Evolutionary conservation across 352 stramenopile species (phyloP), one percentile per base, ranked within the genome.

Genomic region (Globisporangium nunn): DNA sequence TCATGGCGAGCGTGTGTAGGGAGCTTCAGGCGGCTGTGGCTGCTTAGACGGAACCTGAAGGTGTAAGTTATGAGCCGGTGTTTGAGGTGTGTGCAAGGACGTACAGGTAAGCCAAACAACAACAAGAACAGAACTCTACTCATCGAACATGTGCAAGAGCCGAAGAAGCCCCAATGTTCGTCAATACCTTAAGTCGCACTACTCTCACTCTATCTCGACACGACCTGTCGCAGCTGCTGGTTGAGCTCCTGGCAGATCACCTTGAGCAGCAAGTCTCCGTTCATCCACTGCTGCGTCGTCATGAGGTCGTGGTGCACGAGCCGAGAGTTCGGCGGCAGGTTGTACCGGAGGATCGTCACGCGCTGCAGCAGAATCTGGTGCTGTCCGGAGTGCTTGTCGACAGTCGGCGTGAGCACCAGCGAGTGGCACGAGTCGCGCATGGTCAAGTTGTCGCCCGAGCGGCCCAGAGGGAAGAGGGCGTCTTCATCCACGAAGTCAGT

Each of bases 231-330:
- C 15, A 56, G 61, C 29, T 50, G 52, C 58, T 72, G 54, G n/a
- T 77, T 64, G 6, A 85, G 65, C 28, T 78, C 61, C 28, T 74
- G 61, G 63, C 72, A 82, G 14, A 82, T 52, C 23, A 85, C 72
- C 55, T 78, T 70, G 63, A 82, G 81, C 52, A 78, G 64, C 51
- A 86, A 50, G 61, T 86, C 75, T 41, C 75, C 75, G 50, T 86
- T 86, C 56, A 81, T 56, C 64, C 74, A 79, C n/a, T 75, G 62
- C 37, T 74, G 45, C 40, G 71, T 70, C 18, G 71, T 75, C 40
- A 71, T 63, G 52, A 86, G 61, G 58, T 86, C 75, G 49, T 68
- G 59, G 54, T 83, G 73, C 56, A 86, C 44, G 14, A 61, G 58
- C 1, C 61, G 59, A 29, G 75, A 75, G 51, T 69, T 75, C 10